phyloP scores from a whole-genome alignment of 495 filamentous ascomycete species.

The Apodospora peruviana region DNA sequence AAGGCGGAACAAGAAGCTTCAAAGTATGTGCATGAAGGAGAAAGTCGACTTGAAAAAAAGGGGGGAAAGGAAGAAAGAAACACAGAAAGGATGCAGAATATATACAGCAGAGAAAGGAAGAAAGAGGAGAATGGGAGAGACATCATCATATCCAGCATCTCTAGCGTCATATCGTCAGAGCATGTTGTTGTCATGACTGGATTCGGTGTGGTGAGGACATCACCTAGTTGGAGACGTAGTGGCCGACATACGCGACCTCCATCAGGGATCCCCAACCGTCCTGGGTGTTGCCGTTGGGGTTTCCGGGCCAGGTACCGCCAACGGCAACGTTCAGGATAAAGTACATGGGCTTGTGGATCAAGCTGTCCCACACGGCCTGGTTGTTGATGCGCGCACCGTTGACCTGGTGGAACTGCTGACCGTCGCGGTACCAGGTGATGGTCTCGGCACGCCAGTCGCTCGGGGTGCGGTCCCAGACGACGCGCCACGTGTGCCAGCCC shows the following conservation, averaged over 20 bases:
- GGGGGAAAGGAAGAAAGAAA: background rate
- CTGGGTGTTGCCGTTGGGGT: constrained; percentile 31
- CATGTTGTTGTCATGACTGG: too few species aligned
- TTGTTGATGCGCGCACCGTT: constrained; percentile 31
- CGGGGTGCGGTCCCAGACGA: constrained; percentile 37
- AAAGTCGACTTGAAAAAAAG: background rate
- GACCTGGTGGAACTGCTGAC: constrained; percentile 33
- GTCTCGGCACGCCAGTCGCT: constrained; percentile 35
- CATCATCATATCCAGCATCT: background rate
- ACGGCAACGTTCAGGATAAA: constrained; percentile 49
- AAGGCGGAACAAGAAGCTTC: background rate
- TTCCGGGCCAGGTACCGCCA: constrained; percentile 41
- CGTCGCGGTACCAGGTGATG: constrained; percentile 45
- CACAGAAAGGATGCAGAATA: background rate
- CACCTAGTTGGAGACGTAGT: constrained; percentile 17
- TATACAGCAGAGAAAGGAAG: background rate
- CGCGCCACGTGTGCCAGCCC: constrained; percentile 42
- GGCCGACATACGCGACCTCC: constrained; percentile 43
- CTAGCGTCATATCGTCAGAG: too few species aligned
- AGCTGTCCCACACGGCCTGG: constrained; percentile 30
- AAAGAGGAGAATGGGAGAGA: background rate
- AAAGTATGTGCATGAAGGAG: background rate
- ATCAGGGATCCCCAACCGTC: constrained; percentile 40
- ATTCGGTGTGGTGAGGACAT: too few species aligned
- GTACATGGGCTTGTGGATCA: constrained; percentile 33